Percentiles rank a stretch among this genome's conserved stretches.
These are phyloP conservation scores for Sporobolus alterniflorus DNA, from an alignment of 202 grass and related monocot genomes.

Conservation along the genomic window DNA sequence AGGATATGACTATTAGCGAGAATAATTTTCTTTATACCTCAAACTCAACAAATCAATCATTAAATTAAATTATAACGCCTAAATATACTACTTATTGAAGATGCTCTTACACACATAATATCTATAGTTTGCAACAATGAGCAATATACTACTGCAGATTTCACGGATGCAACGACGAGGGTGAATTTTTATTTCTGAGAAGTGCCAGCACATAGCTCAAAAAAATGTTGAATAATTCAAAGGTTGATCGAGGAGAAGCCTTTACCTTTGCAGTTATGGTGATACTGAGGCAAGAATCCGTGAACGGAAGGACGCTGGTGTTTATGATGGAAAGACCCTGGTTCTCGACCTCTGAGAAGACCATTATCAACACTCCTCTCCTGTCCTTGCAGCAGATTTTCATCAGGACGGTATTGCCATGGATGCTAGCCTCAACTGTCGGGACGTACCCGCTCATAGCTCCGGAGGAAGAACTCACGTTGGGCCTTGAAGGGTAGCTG, in stretches of 20 bases:
- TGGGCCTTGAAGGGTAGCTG: conserved; percentile 6
- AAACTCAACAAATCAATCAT: no score
- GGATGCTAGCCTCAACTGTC: conserved; percentile 56
- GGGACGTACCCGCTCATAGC: conserved; percentile 5
- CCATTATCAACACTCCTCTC: conserved; percentile 69
- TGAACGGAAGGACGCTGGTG: conserved; percentile 66
- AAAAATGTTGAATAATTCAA: neutral
- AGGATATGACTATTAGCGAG: no score
- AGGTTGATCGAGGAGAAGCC: neutral
- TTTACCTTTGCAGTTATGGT: conserved; percentile 75
- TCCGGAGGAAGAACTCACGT: neutral
- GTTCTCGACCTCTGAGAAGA: conserved; percentile 77
- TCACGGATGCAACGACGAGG: no score
- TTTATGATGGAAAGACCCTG: conserved; percentile 68
- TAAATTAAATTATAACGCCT: no score
- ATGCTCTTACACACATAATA: neutral
- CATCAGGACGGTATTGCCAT: conserved; percentile 52
- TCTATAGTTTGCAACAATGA: no score
- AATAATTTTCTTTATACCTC: no score
- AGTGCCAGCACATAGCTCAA: neutral
- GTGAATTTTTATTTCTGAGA: no score
- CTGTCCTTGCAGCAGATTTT: conserved; percentile 75
- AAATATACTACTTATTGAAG: no score
- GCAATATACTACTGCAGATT: no score
- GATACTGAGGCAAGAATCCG: conserved; percentile 61